Percentiles rank a stretch among this genome's conserved stretches.
phyloP scores from a whole-genome alignment of 306 rosid genomes.

The Vigna trinervia region DNA sequence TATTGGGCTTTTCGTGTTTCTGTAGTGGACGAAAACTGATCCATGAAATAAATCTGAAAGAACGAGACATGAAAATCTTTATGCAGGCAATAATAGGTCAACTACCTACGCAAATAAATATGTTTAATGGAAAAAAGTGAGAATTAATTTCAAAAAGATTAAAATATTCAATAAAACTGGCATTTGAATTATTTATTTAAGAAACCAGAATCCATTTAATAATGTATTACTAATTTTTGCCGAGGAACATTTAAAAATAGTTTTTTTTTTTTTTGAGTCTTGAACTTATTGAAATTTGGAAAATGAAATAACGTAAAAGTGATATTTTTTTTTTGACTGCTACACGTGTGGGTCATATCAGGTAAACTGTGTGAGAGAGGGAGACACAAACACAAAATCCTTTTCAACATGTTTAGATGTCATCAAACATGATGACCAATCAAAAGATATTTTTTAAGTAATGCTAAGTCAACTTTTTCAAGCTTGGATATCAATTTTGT shows the following conservation, averaged over 20 bases:
- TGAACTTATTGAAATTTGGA: neutral
- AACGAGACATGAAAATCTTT: neutral
- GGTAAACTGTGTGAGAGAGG: constrained; percentile 10
- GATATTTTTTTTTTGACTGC: neutral
- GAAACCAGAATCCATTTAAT: no score
- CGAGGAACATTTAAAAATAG: no score
- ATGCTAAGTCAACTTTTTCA: neutral
- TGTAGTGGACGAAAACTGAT: no score
- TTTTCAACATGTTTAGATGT: constrained; percentile 7
- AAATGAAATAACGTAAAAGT: neutral
- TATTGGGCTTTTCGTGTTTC: neutral
- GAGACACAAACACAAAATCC: constrained; percentile 11
- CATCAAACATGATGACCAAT: constrained; percentile 6
- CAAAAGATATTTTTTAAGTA: neutral
- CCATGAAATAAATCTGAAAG: neutral
- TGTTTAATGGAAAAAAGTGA: neutral
- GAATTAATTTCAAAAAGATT: neutral
- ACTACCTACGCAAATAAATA: neutral
- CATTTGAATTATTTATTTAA: neutral
- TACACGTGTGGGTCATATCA: constrained; percentile 19
- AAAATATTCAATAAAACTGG: neutral
- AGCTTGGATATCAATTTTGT: neutral
- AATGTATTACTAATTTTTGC: no score
- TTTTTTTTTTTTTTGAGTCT: no score
- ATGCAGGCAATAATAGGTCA: neutral